These are phyloP conservation scores for Ophiostoma himal-ulmi DNA, from an alignment of 2,329 filamentous ascomycete genomes.

Conservation along the genomic window DNA sequence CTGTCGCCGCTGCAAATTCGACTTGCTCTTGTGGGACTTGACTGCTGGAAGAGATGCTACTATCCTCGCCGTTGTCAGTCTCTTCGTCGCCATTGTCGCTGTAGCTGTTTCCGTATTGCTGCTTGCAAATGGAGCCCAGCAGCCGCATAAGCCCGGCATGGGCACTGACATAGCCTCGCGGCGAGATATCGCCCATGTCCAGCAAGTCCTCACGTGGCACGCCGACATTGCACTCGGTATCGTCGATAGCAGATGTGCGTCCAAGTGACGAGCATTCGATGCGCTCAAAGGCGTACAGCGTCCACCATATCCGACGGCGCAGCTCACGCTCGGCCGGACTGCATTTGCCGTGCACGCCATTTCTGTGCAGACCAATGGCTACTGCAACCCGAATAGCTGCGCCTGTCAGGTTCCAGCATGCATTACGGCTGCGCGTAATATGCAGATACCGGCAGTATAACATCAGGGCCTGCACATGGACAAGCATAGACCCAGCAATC, in stretches of 20 bases:
- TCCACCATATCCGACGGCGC: slow-evolving; percentile 33
- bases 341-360: slow-evolving; percentile 18
- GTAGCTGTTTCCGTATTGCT: slow-evolving; percentile 28
- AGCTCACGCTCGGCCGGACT: slow-evolving; percentile 33
- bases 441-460: slow-evolving; percentile 27
- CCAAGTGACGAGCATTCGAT: slow-evolving; percentile 33
- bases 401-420: slow-evolving; percentile 28
- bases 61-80: neutral
- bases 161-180: slow-evolving; percentile 26
- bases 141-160: slow-evolving; percentile 28
- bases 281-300: slow-evolving; percentile 33
- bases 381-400: slow-evolving; percentile 25
- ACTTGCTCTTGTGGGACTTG: slow-evolving; percentile 18
- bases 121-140: slow-evolving; percentile 29
- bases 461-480: slow-evolving; percentile 26
- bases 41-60: neutral
- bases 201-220: slow-evolving; percentile 29
- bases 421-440: slow-evolving; percentile 25
- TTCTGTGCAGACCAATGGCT: slow-evolving; percentile 26
- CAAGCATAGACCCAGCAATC: slow-evolving; percentile 23
- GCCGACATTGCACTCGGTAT: slow-evolving; percentile 30
- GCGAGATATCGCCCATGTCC: slow-evolving; percentile 29
- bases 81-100: slow-evolving; percentile 11
- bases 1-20: slow-evolving; percentile 19
- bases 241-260: slow-evolving; percentile 32